Percentiles rank a stretch among this genome's conserved stretches.
These are phyloP conservation scores for Lecanicillium sp. DNA, from an alignment of 2,329 filamentous ascomycete genomes.

Conservation along the genomic window DNA sequence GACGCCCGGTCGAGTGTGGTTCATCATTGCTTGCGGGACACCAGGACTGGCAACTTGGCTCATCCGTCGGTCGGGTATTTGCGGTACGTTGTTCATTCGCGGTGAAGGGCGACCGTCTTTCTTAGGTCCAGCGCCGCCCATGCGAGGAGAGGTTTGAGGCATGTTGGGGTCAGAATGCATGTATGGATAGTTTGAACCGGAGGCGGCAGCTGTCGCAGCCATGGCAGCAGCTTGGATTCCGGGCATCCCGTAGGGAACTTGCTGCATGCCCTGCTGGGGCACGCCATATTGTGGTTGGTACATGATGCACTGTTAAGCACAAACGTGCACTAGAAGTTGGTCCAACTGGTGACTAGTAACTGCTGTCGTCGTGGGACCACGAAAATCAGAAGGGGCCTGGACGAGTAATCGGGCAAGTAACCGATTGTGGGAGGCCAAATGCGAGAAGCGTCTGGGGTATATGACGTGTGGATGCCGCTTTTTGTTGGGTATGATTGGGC, in stretches of 20 bases:
- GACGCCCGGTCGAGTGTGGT: slow-evolving; percentile 47
- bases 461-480: slow-evolving; percentile 21
- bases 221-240: slow-evolving; percentile 85
- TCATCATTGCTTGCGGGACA: slow-evolving; percentile 65
- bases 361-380: neutral
- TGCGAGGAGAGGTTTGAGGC: slow-evolving; percentile 67
- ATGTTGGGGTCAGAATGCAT: slow-evolving; percentile 62
- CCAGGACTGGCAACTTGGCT: slow-evolving; percentile 71
- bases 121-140: slow-evolving; percentile 67
- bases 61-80: slow-evolving; percentile 58
- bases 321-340: neutral
- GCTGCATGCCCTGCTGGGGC: slow-evolving; percentile 63
- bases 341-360: neutral
- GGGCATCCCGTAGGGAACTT: slow-evolving; percentile 60
- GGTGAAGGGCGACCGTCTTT: slow-evolving; percentile 68
- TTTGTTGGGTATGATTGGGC: slow-evolving; percentile 37
- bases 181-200: slow-evolving; percentile 68
- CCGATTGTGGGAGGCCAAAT: slow-evolving; percentile 16
- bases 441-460: slow-evolving; percentile 19
- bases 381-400: neutral
- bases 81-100: slow-evolving; percentile 55
- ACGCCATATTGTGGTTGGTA: slow-evolving; percentile 75
- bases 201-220: slow-evolving; percentile 84
- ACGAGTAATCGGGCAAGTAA: slow-evolving; percentile 9
- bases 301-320: slow-evolving; percentile 34